Evolutionary conservation across 1,284 basidiomycete genomes (phyloP).

Genomic region (Ceratobasidium sp.): DNA sequence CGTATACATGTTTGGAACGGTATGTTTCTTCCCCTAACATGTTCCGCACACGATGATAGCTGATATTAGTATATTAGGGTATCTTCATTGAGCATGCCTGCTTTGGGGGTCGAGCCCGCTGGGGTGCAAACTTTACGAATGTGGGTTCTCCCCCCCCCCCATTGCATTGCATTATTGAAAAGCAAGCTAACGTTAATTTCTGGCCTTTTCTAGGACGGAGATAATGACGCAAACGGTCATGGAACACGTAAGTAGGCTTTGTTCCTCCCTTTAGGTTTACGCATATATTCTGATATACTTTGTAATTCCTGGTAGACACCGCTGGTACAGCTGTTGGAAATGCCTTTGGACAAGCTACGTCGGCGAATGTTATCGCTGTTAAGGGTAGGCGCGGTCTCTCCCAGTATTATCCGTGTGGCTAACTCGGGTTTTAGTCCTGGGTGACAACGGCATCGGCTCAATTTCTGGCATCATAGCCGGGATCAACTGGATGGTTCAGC

Average conservation of each 20-base stretch:
- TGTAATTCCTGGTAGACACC: neutral
- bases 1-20: constrained; percentile 42
- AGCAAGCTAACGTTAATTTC: neutral
- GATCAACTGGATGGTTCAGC: too few species aligned
- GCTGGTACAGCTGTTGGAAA: constrained; percentile 63
- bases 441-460: too few species aligned
- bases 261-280: neutral
- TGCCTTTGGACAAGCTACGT: constrained; percentile 96
- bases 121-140: constrained; percentile 39
- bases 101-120: constrained; percentile 35
- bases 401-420: too few species aligned
- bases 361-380: constrained; percentile 92
- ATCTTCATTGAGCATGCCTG: neutral
- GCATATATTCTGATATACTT: neutral
- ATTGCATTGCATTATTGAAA: too few species aligned
- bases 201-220: neutral
- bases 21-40: neutral
- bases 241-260: constrained; percentile 35
- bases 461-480: too few species aligned
- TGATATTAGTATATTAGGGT: neutral
- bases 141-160: too few species aligned
- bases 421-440: constrained; percentile 68
- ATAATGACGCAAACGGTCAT: constrained; percentile 42
- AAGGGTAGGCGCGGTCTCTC: constrained; percentile 73
- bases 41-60: neutral